Base-by-base conservation (phyloP, 495 filamentous ascomycete species). In the Chaetomium fimeti region DNA sequence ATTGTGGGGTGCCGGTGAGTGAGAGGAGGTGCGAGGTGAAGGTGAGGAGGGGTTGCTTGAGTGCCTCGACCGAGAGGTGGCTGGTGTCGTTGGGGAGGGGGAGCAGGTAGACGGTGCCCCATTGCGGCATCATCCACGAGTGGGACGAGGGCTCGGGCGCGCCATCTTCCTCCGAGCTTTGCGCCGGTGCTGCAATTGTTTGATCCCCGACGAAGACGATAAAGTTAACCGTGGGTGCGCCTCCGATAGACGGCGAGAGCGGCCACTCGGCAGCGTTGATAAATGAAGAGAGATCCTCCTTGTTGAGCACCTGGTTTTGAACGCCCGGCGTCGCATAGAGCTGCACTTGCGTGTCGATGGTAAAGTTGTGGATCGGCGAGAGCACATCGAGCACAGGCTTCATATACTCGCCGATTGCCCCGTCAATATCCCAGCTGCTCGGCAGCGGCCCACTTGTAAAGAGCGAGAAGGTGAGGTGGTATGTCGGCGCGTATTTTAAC, bases 231-330 rank as follows among this genome's bases (percentile, higher is more conserved):
- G 94, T 97, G 40, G 94, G 93, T 2, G 92, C 93, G 29, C 82
- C 87, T 40, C 93, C 95, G 68, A 98, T 96, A 71, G 92, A 96
- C 18, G 94, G 94, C 68, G 88, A 93, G 28, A 98, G 77, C 0
- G 94, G 94, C 94, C 94, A 98, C 77, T 98, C 95, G 8, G 94
- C 94, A 36, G 92, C 92, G 70, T 98, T 98, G 76, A 98, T 91
- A 72, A 98, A 98, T 36, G 89, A 91, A 53, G 90, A 91, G 8
- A 98, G 82, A 70, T 96, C 92, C 71, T 96, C 89, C 71, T 91
- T 92, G 68, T 85, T 87, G 15, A 98, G 74, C 3, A 89, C 84
- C 84, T 81, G 74, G 51, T 78, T 81, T 36, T 81, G 77, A 18
- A 92, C 86, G 29, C 93, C 92, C 0, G 90, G 92, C 0, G 82